phyloP scores from a whole-genome alignment of 352 stramenopile genomes.

The Pythium aquatile region DNA sequence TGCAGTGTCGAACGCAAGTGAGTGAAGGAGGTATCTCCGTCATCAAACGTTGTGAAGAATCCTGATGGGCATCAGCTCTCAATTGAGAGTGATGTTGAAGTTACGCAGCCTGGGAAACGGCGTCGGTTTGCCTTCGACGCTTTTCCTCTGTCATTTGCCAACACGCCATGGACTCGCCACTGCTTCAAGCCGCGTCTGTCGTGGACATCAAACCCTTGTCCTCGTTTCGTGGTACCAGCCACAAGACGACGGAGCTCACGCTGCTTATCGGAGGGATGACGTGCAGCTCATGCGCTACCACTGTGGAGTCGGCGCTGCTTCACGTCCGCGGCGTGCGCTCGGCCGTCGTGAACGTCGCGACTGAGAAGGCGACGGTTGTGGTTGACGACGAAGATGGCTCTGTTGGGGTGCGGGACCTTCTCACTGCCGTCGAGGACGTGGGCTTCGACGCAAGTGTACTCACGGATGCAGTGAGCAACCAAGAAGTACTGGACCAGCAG shows the following conservation, averaged over 20 bases:
- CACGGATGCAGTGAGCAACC: background rate
- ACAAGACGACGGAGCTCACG: background rate
- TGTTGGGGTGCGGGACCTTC: background rate
- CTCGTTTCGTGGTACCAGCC: background rate
- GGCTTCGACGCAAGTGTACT: background rate
- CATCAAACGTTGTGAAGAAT: too few species aligned
- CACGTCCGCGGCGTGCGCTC: background rate
- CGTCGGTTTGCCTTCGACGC: background rate
- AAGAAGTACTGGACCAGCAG: background rate
- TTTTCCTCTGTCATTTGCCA: background rate
- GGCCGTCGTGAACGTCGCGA: background rate
- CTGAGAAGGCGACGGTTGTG: background rate
- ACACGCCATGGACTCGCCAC: background rate
- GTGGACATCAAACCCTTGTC: background rate
- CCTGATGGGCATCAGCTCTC: background rate
- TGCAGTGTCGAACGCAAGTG: too few species aligned
- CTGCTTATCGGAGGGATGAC: conserved; percentile 1
- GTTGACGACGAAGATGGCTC: background rate
- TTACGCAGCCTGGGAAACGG: background rate
- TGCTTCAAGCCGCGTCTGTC: background rate
- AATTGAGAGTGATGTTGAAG: background rate
- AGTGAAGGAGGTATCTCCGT: too few species aligned
- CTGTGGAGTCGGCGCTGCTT: background rate
- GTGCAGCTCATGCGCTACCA: background rate
- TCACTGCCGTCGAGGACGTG: background rate